A percentile compares a stretch with the other conserved stretches of the same genome.
Conservation (phyloP, 345 rosid genomes). For the Corymbia maculata region DNA sequence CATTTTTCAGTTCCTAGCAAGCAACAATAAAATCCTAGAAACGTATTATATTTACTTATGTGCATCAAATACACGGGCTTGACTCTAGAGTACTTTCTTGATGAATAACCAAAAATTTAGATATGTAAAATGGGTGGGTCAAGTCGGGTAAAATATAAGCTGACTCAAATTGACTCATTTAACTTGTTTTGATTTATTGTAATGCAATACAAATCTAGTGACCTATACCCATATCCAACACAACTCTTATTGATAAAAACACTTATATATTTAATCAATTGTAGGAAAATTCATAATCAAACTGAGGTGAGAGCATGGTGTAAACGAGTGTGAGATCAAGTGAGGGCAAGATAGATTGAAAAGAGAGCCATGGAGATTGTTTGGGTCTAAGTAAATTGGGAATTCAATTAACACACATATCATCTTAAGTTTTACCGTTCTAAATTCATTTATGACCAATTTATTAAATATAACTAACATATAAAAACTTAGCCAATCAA, state of each 20-base stretch:
- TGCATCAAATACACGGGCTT: background rate
- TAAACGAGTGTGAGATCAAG: background rate
- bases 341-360: background rate
- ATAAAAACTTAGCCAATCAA: background rate
- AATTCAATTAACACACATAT: too few relatives aligned
- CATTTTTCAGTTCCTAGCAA: background rate
- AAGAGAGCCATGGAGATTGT: background rate
- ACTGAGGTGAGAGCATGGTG: accelerated
- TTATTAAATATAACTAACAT: too few relatives aligned
- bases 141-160: accelerated
- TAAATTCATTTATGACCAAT: background rate
- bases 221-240: too few relatives aligned
- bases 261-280: too few relatives aligned
- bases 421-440: background rate
- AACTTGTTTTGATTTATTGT: too few relatives aligned
- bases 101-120: background rate
- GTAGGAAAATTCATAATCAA: too few relatives aligned
- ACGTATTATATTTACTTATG: too few relatives aligned
- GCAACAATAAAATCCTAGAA: background rate
- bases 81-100: background rate
- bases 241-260: background rate
- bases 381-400: background rate
- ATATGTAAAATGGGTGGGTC: accelerated
- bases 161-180: too few relatives aligned
- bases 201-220: background rate